Evolutionary conservation across 1,284 basidiomycete genomes (phyloP).

Genomic region (Abortiporus biennis): DNA sequence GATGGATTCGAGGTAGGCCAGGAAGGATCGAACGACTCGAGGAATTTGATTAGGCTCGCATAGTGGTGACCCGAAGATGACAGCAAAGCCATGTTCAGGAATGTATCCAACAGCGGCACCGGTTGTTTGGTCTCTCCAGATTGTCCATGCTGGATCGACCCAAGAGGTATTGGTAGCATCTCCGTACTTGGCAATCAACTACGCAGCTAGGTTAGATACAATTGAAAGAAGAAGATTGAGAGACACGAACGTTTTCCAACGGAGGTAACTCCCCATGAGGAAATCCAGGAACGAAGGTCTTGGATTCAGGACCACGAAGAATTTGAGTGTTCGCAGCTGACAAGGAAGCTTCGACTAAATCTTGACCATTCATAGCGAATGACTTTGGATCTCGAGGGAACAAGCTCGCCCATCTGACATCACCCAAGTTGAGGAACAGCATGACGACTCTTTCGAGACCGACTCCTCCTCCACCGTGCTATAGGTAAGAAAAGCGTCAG

Average conservation of each 20-base stretch:
- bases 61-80: constrained; percentile 44
- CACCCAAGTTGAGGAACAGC: constrained; percentile 56
- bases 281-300: constrained; percentile 22
- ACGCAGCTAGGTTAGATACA: not conserved
- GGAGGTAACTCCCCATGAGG: constrained; percentile 25
- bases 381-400: constrained; percentile 61
- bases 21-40: constrained; percentile 35
- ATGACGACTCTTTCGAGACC: constrained; percentile 61
- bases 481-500: not conserved
- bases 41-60: constrained; percentile 37
- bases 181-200: constrained; percentile 49
- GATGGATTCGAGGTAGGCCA: constrained; percentile 29
- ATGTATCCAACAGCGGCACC: constrained; percentile 46
- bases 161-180: constrained; percentile 51
- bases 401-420: constrained; percentile 59
- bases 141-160: constrained; percentile 47
- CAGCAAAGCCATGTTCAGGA: constrained; percentile 28
- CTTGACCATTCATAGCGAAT: constrained; percentile 26
- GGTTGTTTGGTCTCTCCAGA: constrained; percentile 41
- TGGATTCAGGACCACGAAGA: constrained; percentile 25
- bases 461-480: constrained; percentile 27
- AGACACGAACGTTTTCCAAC: constrained; percentile 24
- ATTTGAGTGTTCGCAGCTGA: constrained; percentile 22
- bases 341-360: constrained; percentile 21
- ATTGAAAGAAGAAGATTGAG: not conserved